A percentile compares a stretch with the other conserved stretches of the same genome.
These are phyloP conservation scores for Arxiozyma slooffiae DNA, from an alignment of 1,139 yeast species.

Conservation along the genomic window DNA sequence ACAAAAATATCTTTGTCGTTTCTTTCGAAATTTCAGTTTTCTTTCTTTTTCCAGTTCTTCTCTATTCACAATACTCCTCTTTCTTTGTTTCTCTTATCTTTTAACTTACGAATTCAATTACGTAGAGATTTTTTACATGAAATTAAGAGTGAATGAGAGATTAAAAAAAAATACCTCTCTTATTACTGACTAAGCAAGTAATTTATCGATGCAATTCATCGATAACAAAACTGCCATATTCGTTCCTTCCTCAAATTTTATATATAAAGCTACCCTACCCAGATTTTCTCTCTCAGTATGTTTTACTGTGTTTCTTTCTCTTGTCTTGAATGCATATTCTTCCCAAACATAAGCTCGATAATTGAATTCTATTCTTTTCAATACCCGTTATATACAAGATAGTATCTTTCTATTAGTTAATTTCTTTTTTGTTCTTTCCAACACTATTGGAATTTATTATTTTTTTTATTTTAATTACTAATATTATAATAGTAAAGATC, in stretches of 20 bases:
- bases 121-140: neutral
- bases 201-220: neutral
- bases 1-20: neutral
- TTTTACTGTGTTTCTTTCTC: neutral
- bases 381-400: conserved; percentile 1
- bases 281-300: neutral
- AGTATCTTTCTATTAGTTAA: conserved; percentile 2
- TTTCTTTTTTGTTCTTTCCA: neutral
- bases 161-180: neutral
- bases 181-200: neutral
- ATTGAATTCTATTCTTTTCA: conserved; percentile 3
- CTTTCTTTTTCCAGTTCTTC: neutral
- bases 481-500: conserved; percentile 1
- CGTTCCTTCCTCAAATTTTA: neutral
- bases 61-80: neutral
- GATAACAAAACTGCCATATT: neutral
- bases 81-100: neutral
- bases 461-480: neutral
- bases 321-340: neutral
- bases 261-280: conserved; percentile 2
- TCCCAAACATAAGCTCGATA: neutral
- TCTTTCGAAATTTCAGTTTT: neutral
- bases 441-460: neutral
- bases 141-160: too few species aligned
- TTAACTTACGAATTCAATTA: neutral